phyloP scores from a whole-genome alignment of 1,284 basidiomycete species.

The Thecaphora thlaspeos region DNA sequence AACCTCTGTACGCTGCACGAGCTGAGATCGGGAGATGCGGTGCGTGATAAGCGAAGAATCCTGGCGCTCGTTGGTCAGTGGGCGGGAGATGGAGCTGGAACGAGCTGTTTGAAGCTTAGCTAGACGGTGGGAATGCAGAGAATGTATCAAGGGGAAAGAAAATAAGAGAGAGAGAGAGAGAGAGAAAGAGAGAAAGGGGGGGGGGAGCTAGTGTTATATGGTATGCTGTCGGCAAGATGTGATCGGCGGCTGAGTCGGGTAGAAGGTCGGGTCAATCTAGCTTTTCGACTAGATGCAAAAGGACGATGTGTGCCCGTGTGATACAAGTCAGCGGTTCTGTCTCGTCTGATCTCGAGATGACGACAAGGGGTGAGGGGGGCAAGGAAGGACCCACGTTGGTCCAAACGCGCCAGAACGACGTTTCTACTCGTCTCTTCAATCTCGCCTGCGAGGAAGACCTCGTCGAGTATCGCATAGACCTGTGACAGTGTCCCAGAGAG shows the following conservation, averaged over 20 bases:
- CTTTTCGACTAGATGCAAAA: not conserved
- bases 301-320: not conserved
- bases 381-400: conserved; percentile 58
- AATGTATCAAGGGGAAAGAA: not conserved
- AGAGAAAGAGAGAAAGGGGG: not conserved
- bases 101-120: conserved; percentile 26
- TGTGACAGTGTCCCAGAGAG: too few relatives aligned
- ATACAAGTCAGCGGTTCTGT: not conserved
- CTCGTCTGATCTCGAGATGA: not conserved
- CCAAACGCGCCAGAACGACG: conserved; percentile 83
- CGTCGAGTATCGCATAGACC: conserved; percentile 96
- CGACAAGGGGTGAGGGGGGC: not conserved
- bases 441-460: conserved; percentile 97
- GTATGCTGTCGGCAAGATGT: not conserved
- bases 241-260: too few relatives aligned
- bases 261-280: not conserved
- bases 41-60: conserved; percentile 21
- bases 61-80: conserved; percentile 17
- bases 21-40: conserved; percentile 9
- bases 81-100: conserved; percentile 19
- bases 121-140: not conserved
- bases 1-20: conserved; percentile 45
- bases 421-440: conserved; percentile 97
- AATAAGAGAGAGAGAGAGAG: not conserved
- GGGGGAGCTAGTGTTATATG: not conserved